Evolutionary conservation across 2,329 filamentous ascomycete genomes (phyloP), one percentile per base, ranked within the genome.

Genomic region (Scedosporium aurantiacum): DNA sequence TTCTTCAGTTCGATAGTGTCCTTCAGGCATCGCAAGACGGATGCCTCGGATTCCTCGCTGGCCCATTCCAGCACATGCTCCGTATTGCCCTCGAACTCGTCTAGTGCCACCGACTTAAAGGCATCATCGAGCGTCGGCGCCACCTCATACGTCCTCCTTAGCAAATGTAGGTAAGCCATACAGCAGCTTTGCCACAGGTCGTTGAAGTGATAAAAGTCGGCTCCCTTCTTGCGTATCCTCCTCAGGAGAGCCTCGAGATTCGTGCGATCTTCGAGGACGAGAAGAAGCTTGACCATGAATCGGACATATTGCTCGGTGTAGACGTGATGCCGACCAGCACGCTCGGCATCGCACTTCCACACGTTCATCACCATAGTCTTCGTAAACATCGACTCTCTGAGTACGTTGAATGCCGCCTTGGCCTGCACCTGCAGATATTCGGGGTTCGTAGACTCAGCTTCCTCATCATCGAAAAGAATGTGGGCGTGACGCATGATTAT

Each of bases 301-400:
- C 86, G 85, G 1, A 91, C 88, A 68, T 97, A 97, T 64, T 89
- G 86, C 57, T 90, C 86, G 0, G 91, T 96, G 71, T 94, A 97
- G 43, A 96, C 91, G 68, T 96, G 94, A 71, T 97, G 92, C 18
- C 92, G 84, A 0, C 92, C 92, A 0, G 91, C 80, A 1, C 82
- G 79, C 68, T 97, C 92, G 56, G 89, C 86, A 66, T 96, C 92
- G 43, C 92, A 94, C 67, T 92, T 93, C 92, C 92, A 97, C 3
- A 97, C 91, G 69, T 95, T 93, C 72, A 96, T 86, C 1, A 89
- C 87, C 87, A 96, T 96, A 0, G 91, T 96, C 75, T 96, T 96
- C 45, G 92, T 96, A 66, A 96, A 93, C 82, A 85, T 85, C 64
- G 78, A 82, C 63, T 85, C 82, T 55, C 81, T 75, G 60, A 96